A percentile compares a stretch with the other conserved stretches of the same genome.
phyloP scores from a whole-genome alignment of 345 rosid species.

The Populus simonii region DNA sequence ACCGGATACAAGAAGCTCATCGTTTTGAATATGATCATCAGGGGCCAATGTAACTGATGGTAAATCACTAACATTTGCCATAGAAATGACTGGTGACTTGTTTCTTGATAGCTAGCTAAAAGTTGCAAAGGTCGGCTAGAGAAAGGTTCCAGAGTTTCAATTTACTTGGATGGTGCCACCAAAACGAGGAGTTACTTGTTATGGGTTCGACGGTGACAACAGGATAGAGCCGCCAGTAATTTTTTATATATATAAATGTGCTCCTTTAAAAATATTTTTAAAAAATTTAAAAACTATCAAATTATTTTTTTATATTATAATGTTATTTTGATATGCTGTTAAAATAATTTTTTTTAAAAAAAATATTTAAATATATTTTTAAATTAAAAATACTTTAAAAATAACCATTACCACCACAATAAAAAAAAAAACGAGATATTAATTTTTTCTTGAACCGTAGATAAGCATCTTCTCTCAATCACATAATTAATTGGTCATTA shows the following conservation, averaged over 20 bases:
- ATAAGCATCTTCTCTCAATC: neutral
- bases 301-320: too few relatives aligned
- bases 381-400: too few relatives aligned
- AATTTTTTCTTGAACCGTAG: neutral
- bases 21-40: constrained; percentile 2
- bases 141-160: neutral
- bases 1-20: constrained; percentile 25
- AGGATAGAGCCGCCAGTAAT: neutral
- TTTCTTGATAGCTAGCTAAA: neutral
- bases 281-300: too few relatives aligned
- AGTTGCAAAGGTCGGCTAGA: neutral
- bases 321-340: too few relatives aligned
- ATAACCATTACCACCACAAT: too few relatives aligned
- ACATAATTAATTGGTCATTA: neutral
- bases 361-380: too few relatives aligned
- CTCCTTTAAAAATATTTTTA: neutral
- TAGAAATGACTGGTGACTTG: neutral
- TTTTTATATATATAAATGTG: neutral
- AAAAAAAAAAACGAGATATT: too few relatives aligned
- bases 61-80: neutral
- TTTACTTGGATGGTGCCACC: neutral
- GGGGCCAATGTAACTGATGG: neutral
- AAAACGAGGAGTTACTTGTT: neutral
- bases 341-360: too few relatives aligned
- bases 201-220: neutral